Conservation (phyloP, 2,329 filamentous ascomycete genomes). For the Talaromyces sp. region DNA sequence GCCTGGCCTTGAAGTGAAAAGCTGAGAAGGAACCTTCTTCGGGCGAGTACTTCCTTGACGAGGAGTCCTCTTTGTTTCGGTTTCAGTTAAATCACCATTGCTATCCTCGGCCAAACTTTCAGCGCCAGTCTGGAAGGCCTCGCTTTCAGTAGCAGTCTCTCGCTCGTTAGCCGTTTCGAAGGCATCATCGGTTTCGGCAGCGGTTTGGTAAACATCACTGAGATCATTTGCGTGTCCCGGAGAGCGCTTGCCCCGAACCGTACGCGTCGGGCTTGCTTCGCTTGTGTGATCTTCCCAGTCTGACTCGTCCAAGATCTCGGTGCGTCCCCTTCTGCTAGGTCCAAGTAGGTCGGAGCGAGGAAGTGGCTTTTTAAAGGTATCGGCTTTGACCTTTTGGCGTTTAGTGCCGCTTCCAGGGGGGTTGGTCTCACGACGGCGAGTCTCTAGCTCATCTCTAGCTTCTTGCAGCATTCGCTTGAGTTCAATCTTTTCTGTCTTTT, state of each 20-base stretch:
- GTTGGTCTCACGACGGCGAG: conserved; percentile 56
- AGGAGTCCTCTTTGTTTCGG: conserved; percentile 57
- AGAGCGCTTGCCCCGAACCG: conserved; percentile 31
- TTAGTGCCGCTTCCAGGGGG: conserved; percentile 43
- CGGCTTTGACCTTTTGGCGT: conserved; percentile 60
- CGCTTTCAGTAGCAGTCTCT: conserved; percentile 73
- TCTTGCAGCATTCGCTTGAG: conserved; percentile 93
- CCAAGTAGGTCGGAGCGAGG: conserved; percentile 71
- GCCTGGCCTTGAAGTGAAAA: conserved; percentile 43
- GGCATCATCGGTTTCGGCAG: conserved; percentile 67
- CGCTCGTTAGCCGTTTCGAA: conserved; percentile 77
- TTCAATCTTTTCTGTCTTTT: conserved; percentile 98
- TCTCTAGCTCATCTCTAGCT: conserved; percentile 83
- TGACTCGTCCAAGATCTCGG: conserved; percentile 73
- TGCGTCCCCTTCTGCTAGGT: conserved; percentile 66
- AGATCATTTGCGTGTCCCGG: conserved; percentile 42
- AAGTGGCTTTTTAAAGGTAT: conserved; percentile 71
- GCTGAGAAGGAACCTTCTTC: conserved; percentile 37
- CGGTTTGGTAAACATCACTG: conserved; percentile 73
- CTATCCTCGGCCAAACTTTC: conserved; percentile 69
- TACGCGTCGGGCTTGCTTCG: conserved; percentile 55
- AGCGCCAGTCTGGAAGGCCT: conserved; percentile 90
- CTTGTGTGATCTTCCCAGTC: conserved; percentile 85
- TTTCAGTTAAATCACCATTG: conserved; percentile 80
- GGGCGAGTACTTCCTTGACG: conserved; percentile 32